Percentiles rank a stretch among this genome's conserved stretches.
These are phyloP conservation scores for Fusarium coicis DNA, from an alignment of 2,329 filamentous ascomycete species.

Conservation along the genomic window DNA sequence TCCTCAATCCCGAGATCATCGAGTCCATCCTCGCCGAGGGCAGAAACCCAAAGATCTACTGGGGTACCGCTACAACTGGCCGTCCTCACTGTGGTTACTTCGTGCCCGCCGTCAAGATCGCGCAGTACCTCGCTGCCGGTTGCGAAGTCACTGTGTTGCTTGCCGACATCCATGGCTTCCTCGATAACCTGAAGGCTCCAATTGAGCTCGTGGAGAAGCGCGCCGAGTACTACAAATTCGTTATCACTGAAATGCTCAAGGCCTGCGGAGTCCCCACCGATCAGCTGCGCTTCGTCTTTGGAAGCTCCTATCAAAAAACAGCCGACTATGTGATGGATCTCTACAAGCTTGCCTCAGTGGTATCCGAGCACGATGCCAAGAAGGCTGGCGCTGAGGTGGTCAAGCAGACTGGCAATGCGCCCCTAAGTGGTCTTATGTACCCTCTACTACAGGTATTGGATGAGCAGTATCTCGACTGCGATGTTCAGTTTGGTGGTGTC, in stretches of 20 bases:
- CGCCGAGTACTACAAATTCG: conserved; percentile 83
- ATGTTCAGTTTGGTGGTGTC: conserved; percentile 85
- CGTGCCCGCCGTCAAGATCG: conserved; percentile 88
- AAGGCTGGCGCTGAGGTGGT: conserved; percentile 94
- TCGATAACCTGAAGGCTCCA: conserved; percentile 86
- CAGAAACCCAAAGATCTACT: conserved; percentile 82
- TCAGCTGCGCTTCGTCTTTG: conserved; percentile 84
- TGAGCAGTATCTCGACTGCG: conserved; percentile 87
- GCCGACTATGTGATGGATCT: conserved; percentile 87
- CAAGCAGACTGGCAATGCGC: conserved; percentile 85
- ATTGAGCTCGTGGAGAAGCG: conserved; percentile 87
- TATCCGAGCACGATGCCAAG: conserved; percentile 83
- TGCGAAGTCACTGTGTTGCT: conserved; percentile 85
- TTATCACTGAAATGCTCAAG: conserved; percentile 79
- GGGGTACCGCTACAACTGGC: conserved; percentile 89
- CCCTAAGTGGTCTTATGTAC: conserved; percentile 63
- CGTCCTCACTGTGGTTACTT: conserved; percentile 91
- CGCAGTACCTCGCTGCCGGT: conserved; percentile 84
- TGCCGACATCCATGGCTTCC: conserved; percentile 79
- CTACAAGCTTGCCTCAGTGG: conserved; percentile 77
- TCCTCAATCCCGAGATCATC: conserved; percentile 86
- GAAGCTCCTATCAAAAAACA: conserved; percentile 82
- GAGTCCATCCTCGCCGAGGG: conserved; percentile 77
- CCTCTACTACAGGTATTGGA: conserved; percentile 82
- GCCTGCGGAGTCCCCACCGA: conserved; percentile 83